Percentiles rank a stretch among this genome's conserved stretches.
phyloP scores from a whole-genome alignment of 176 grass and related monocot genomes.

The Carex cristatella region DNA sequence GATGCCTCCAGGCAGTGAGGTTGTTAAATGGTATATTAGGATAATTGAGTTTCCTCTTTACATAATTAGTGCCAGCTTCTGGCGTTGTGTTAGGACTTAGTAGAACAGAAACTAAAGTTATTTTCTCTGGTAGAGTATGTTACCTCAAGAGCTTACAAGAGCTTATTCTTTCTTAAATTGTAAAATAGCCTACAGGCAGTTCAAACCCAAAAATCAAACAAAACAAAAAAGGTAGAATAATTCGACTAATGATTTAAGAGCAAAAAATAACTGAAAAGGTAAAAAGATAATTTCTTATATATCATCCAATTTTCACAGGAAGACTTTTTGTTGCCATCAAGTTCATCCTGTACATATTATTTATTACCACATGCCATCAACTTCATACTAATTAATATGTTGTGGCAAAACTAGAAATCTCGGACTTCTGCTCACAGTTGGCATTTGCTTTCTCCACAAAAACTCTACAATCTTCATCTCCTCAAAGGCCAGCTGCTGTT shows the following conservation, averaged over 20 bases:
- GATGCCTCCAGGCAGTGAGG: background rate
- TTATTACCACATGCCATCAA: background rate
- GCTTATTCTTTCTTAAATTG: background rate
- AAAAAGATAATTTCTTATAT: background rate
- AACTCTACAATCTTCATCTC: no score
- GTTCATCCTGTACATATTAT: background rate
- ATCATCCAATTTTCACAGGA: no score
- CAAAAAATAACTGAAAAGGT: background rate
- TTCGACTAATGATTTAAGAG: background rate
- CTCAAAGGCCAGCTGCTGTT: no score
- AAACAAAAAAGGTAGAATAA: background rate
- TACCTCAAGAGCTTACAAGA: background rate
- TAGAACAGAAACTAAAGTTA: slow-evolving; percentile 5
- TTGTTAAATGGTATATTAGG: background rate
- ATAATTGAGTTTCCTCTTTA: background rate
- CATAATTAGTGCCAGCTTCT: background rate
- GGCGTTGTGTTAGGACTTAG: background rate
- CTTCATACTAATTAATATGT: background rate
- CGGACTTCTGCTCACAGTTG: no score
- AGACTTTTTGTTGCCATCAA: background rate
- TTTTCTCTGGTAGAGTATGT: background rate
- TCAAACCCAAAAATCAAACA: background rate
- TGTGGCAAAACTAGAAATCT: background rate
- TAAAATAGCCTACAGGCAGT: background rate
- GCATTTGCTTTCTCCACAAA: no score